Conservation (phyloP, 768 basidiomycete species). For the Strobilomyces dryophilus region DNA sequence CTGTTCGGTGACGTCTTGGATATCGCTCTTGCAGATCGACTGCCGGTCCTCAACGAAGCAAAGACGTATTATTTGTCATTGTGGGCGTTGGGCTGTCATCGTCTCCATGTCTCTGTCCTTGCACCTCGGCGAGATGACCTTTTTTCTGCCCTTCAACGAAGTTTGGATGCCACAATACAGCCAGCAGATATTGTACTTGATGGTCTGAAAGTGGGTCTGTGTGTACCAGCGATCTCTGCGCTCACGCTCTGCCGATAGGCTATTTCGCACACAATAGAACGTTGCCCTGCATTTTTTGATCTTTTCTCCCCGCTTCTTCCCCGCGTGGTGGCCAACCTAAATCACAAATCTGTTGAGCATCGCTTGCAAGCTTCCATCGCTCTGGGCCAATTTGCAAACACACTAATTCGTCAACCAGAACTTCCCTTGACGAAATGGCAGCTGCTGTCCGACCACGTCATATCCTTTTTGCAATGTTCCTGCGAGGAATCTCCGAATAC, state of each 20-base stretch:
- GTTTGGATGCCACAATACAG: constrained; percentile 29
- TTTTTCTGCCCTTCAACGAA: constrained; percentile 32
- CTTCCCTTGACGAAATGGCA: constrained; percentile 27
- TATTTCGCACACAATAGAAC: constrained; percentile 21
- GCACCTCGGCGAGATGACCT: constrained; percentile 30
- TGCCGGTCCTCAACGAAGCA: constrained; percentile 37
- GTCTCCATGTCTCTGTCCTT: constrained; percentile 42
- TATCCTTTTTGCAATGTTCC: constrained; percentile 21
- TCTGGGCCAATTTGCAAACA: constrained; percentile 24
- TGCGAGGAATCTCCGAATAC: constrained; percentile 5
- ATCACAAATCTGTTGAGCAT: constrained; percentile 11
- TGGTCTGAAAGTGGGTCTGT: constrained; percentile 27
- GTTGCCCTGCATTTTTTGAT: constrained; percentile 14
- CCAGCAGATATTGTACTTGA: constrained; percentile 16
- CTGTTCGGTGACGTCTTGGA: constrained; percentile 44
- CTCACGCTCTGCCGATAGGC: constrained; percentile 18
- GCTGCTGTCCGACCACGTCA: constrained; percentile 24
- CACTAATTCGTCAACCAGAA: constrained; percentile 30
- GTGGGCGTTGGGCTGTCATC: constrained; percentile 49
- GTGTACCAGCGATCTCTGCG: neutral
- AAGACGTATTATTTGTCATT: constrained; percentile 47
- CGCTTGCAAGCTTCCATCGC: constrained; percentile 20
- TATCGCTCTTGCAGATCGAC: constrained; percentile 32
- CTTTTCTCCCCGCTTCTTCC: constrained; percentile 21
- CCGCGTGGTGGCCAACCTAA: constrained; percentile 13